A percentile compares a stretch with the other conserved stretches of the same genome.
Conservation (phyloP, 1,284 basidiomycete species). For the Taiwanofungus camphoratus region DNA sequence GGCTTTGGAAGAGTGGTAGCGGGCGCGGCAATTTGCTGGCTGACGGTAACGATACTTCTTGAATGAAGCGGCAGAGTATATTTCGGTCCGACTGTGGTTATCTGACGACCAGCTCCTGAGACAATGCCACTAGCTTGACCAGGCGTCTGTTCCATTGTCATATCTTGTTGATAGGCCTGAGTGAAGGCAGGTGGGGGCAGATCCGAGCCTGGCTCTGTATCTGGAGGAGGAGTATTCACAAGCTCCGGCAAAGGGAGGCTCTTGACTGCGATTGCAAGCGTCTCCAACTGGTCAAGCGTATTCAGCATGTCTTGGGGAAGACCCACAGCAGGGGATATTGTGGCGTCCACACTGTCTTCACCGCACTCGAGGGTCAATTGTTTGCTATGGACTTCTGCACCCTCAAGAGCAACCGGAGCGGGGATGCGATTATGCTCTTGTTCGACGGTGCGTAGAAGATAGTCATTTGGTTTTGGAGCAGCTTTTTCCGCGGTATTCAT, state of each 20-base stretch:
- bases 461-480: neutral
- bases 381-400: neutral
- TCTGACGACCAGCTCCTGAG: neutral
- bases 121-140: neutral
- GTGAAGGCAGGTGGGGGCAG: neutral
- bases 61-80: neutral
- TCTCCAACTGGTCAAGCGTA: neutral
- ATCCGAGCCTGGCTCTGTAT: too few species aligned
- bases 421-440: neutral
- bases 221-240: neutral
- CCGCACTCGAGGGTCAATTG: neutral
- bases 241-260: neutral
- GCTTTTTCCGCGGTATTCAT: neutral
- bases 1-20: too few species aligned
- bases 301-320: conserved; percentile 2
- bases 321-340: neutral
- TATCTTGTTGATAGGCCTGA: neutral
- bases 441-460: neutral
- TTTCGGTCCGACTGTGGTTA: neutral
- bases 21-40: too few species aligned
- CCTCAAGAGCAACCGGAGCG: neutral
- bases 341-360: neutral
- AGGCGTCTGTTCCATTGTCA: neutral
- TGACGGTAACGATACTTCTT: too few species aligned
- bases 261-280: neutral